Evolutionary conservation across 1,139 yeast species (phyloP).

Genomic region (Protomyces inundatus): DNA sequence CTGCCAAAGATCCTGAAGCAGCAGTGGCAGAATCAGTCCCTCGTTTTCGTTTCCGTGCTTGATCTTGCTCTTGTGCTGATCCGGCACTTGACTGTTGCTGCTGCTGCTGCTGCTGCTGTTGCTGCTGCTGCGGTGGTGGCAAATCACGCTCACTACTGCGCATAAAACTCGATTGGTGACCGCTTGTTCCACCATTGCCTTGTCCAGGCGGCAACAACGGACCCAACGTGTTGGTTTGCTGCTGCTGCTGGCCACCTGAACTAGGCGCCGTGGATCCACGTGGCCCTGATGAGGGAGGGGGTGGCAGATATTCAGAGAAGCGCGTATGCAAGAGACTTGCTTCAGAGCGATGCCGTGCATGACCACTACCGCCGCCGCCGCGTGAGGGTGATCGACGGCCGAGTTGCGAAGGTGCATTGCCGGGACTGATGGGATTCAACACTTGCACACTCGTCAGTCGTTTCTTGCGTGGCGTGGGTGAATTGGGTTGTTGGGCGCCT

Average conservation of each 20-base stretch:
- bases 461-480: constrained; percentile 20
- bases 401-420: constrained; percentile 5
- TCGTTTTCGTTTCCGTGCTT: neutral
- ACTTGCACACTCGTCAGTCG: neutral
- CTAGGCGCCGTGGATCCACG: neutral
- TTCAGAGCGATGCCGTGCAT: constrained; percentile 23
- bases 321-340: constrained; percentile 9
- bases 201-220: neutral
- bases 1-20: neutral
- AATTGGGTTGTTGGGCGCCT: neutral
- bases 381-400: constrained; percentile 2
- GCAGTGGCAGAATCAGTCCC: neutral
- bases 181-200: neutral
- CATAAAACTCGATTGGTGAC: neutral
- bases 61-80: neutral
- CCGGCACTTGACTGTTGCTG: neutral
- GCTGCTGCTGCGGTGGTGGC: neutral
- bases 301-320: constrained; percentile 6
- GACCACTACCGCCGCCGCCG: constrained; percentile 9
- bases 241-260: neutral
- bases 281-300: neutral
- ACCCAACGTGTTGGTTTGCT: neutral
- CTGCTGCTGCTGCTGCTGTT: neutral
- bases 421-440: neutral
- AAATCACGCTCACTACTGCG: neutral